Percentiles rank a stretch among this genome's conserved stretches.
Evolutionary conservation across 345 rosid genomes (phyloP).

Genomic region (Abelmoschus esculentus): DNA sequence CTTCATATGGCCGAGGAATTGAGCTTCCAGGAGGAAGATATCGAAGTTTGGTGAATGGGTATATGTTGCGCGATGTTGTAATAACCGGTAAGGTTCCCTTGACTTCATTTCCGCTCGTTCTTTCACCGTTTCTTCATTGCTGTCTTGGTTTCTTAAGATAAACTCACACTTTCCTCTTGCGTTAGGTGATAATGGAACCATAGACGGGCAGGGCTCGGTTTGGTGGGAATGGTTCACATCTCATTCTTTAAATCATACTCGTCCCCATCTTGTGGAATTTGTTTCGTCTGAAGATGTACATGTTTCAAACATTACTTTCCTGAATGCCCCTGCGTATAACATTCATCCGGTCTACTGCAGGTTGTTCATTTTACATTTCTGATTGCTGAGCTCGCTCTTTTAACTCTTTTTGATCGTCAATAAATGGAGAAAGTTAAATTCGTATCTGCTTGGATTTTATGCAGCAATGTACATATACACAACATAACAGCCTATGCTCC

Average conservation of each 20-base stretch:
- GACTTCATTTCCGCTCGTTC: neutral
- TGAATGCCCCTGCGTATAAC: neutral
- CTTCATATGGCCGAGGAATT: neutral
- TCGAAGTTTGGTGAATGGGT: neutral
- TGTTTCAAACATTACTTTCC: neutral
- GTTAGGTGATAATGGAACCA: neutral
- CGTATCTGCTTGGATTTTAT: neutral
- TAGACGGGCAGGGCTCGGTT: neutral
- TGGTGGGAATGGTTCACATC: slow-evolving; percentile 2
- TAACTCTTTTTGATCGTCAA: neutral
- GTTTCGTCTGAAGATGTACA: neutral
- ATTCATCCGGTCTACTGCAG: neutral
- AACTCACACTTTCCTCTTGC: neutral
- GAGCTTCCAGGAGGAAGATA: neutral
- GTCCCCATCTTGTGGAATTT: neutral
- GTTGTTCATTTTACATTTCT: neutral
- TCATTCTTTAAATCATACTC: neutral
- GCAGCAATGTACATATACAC: neutral
- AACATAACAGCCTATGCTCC: neutral
- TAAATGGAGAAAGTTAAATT: neutral
- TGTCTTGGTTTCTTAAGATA: neutral
- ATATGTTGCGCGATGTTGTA: neutral
- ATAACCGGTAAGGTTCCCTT: neutral
- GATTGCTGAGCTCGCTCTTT: neutral
- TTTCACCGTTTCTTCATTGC: neutral